Evolutionary conservation across 225 moss, liverwort and hornwort genomes (phyloP).

Genomic region (Neckera pumila): DNA sequence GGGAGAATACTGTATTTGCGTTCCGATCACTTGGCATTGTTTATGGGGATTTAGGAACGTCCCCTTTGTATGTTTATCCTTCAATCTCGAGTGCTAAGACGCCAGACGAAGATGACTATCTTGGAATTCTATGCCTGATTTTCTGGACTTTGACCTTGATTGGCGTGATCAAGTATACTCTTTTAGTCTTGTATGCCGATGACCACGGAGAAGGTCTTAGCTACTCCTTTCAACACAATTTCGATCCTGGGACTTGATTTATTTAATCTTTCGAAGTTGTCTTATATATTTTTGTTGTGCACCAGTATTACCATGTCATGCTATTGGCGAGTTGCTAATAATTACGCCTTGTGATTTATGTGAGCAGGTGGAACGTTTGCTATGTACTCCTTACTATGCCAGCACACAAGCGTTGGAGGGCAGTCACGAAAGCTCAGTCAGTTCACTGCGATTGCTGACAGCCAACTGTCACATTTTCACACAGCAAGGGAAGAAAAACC

Average conservation of each 20-base stretch:
- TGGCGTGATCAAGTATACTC: constrained; percentile 71
- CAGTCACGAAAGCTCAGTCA: constrained; percentile 36
- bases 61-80: constrained; percentile 86
- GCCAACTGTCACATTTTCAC: constrained; percentile 55
- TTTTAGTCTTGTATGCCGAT: constrained; percentile 77
- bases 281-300: not conserved
- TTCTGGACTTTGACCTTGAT: constrained; percentile 89
- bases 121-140: constrained; percentile 78
- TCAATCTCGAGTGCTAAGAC: constrained; percentile 38
- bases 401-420: constrained; percentile 58
- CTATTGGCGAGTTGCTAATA: not conserved
- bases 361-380: constrained; percentile 85
- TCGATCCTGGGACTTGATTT: not conserved
- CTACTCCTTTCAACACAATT: not conserved
- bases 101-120: constrained; percentile 51
- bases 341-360: not conserved
- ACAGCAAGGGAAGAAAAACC: constrained; percentile 10
- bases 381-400: constrained; percentile 75
- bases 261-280: not conserved
- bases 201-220: constrained; percentile 83
- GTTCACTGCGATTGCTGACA: constrained; percentile 22
- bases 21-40: constrained; percentile 85
- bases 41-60: constrained; percentile 84
- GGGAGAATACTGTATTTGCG: constrained; percentile 40
- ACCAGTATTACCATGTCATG: not conserved